Base-by-base conservation (phyloP, 2,329 filamentous ascomycete genomes). In the Paecilomyces formosus region DNA sequence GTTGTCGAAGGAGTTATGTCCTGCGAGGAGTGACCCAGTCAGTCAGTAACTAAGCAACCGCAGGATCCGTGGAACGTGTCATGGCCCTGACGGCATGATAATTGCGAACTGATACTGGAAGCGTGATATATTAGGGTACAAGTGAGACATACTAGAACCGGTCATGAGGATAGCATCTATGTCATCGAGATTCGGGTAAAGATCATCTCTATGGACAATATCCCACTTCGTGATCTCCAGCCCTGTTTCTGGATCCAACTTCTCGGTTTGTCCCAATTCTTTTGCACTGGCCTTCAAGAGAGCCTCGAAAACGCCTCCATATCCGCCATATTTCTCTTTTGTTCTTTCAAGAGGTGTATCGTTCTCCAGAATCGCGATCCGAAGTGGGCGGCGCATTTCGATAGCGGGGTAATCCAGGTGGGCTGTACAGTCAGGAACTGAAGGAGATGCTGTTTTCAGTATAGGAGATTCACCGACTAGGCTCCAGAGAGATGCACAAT, bases 321-420 rank as follows among this genome's bases (percentile, higher is more conserved):
- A 97, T 60, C 81, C 81, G 55, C 85, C 84, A 74, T 88, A 92
- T 66, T 84, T 84, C 57, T 81, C 81, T 57, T 83, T 77, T 39
- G 88, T 84, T 51, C 82, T 74, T 1, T 85, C 82, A 55, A 88
- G 79, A 1, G 91, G 91, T 1, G 84, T 89, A 75, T 96, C 93
- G 78, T 89, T 88, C 80, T 96, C 90, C 65, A 97, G 86, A 65
- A 97, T 83, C 53, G 92, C 92, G 74, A 97, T 88, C 58, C 89
- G 88, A 64, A 93, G 77, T 30, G 84, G 83, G 15, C 67, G 59
- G 51, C 61, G 66, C 73, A 76, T 76, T 49, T 63, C 50, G 21
- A 3, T 26, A 51, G 30, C 31, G 12, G 33, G 21, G 30, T n/a
- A 52, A n/a, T 26, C 24, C 24, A 30, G 39, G 8, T 7, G n/a